phyloP scores from a whole-genome alignment of 352 stramenopile genomes.

The Globisporangium lucens region DNA sequence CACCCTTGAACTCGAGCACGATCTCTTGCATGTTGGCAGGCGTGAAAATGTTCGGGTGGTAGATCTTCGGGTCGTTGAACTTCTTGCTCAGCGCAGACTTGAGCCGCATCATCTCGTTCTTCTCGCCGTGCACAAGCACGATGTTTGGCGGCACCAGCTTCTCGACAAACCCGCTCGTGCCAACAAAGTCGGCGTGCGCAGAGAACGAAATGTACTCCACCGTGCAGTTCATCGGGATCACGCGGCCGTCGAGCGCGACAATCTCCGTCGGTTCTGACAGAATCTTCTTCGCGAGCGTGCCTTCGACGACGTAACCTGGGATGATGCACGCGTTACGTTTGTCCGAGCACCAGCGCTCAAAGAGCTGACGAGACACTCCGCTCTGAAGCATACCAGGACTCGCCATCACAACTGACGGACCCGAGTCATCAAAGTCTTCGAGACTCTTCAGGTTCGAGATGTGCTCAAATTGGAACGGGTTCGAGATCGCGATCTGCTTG shows the following conservation, averaged over 20 bases:
- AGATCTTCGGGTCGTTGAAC: constrained; percentile 85
- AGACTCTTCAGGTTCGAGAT: constrained; percentile 97
- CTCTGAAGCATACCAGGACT: constrained; percentile 99
- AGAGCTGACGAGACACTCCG: constrained; percentile 96
- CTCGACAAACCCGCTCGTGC: constrained; percentile 95
- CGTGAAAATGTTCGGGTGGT: constrained; percentile 80
- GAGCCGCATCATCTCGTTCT: constrained; percentile 97
- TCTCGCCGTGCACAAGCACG: constrained; percentile 96
- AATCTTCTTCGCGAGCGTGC: constrained; percentile 98
- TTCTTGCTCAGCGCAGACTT: constrained; percentile 92
- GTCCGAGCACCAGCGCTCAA: constrained; percentile 97
- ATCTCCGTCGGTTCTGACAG: constrained; percentile 95
- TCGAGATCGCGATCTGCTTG: constrained; percentile 97
- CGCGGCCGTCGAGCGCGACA: constrained; percentile 90
- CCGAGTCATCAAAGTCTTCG: constrained; percentile 97
- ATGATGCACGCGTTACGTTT: constrained; percentile 99
- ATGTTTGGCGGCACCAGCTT: constrained; percentile 92
- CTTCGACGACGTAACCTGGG: constrained; percentile 98
- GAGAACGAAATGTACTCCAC: constrained; percentile 98
- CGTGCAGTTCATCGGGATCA: constrained; percentile 93
- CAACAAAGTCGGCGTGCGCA: constrained; percentile 97
- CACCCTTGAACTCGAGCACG: constrained; percentile 83
- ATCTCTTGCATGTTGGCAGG: constrained; percentile 88
- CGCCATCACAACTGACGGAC: constrained; percentile 98
- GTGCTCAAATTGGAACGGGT: constrained; percentile 97